Percentiles rank a stretch among this genome's conserved stretches.
phyloP scores from a whole-genome alignment of 257 asterid species.

The Solanum ahanhuiri region DNA sequence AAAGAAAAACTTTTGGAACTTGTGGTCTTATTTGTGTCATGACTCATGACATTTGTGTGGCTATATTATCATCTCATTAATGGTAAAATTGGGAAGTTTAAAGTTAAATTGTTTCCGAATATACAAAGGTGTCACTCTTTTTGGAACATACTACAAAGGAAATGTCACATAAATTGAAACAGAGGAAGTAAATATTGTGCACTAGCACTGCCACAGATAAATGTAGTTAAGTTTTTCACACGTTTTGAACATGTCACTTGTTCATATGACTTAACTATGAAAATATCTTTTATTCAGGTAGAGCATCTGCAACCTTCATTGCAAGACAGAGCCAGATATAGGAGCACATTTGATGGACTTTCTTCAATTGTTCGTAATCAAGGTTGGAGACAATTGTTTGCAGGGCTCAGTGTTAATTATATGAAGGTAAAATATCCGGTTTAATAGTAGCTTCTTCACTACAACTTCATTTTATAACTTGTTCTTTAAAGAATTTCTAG shows the following conservation, averaged over 20 bases:
- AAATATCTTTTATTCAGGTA: constrained; percentile 37
- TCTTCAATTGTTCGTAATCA: constrained; percentile 47
- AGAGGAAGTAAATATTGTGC: neutral
- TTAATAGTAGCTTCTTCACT: neutral
- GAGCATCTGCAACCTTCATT: constrained; percentile 58
- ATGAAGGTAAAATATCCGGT: constrained; percentile 47
- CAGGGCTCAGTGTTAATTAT: constrained; percentile 93
- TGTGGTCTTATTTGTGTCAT: neutral
- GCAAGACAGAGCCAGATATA: constrained; percentile 33
- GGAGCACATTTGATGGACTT: constrained; percentile 71
- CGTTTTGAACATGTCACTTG: neutral
- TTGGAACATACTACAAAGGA: neutral
- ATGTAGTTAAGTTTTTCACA: neutral
- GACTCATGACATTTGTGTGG: neutral
- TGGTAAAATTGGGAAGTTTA: neutral
- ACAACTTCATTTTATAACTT: neutral
- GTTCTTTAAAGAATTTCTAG: neutral
- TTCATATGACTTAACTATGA: neutral
- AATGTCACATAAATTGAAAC: neutral
- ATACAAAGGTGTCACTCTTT: neutral
- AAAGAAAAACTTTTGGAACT: neutral
- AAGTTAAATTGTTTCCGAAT: neutral
- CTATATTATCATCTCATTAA: neutral
- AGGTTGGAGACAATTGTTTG: constrained; percentile 85
- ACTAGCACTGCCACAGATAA: neutral